Base-by-base conservation (phyloP, 2,329 filamentous ascomycete species). In the Verticillium isaacii region DNA sequence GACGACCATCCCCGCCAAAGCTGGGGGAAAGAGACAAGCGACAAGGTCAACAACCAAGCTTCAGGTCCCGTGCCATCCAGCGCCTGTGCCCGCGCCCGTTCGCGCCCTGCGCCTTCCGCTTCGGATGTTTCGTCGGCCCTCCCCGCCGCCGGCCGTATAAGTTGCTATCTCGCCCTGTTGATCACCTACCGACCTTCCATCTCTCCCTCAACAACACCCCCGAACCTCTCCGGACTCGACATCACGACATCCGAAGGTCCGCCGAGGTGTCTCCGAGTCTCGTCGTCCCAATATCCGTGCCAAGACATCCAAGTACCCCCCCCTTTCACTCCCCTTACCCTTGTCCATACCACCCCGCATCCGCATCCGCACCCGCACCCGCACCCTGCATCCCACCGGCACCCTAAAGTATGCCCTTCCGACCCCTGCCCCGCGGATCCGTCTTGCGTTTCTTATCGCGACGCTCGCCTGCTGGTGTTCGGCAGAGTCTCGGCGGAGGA, bases 141-240 rank as follows among this genome's bases (percentile, higher is more conserved):
- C 39, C 37, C 55, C 32, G 34, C 56, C 58, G 58, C 56, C 58
- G 58, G 29, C 11, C 58, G 58, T 59, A 59, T 59, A 59, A 59
- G 58, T 59, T 59, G 58, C 15, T 19, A 17, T 39, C 15, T 7
- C 36, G 56, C 36, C 56, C 56, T 34, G 32, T 57, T 57, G 32
- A 32, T 23, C 55, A 9, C 7, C 19, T 11, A 17, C 19, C 11
- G 17, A 32, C n/a, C 32, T n/a, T 34, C 55, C 29, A 19, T 23
- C 34, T 12, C 32, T 25, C 45, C n/a, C n/a, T 52, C 45, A 25
- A 11, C 19, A 14, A 52, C 45, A 3, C n/a, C 23, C 19, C 45
- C 11, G 45, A 23, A 36, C 34, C 34, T 36, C 34, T 7, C 34
- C 34, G 34, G 34, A 12, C 45, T 52, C 45, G 8, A 23, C 12